Base-by-base conservation (phyloP, 164 flowering plant genomes). In the Vitis rotundifolia region DNA sequence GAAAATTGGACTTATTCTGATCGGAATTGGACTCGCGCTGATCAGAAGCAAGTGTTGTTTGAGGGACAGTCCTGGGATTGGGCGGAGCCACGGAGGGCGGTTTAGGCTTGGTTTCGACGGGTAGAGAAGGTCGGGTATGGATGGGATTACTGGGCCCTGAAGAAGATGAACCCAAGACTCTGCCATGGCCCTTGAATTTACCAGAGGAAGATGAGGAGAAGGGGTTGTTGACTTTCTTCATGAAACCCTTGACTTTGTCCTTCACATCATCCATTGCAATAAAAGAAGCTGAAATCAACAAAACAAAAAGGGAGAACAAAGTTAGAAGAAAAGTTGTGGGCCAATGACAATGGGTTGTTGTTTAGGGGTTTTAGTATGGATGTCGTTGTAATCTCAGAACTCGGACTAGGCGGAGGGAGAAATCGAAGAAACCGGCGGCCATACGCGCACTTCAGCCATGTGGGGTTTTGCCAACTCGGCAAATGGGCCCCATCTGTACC, bases 181-280 rank as follows among this genome's bases (percentile, higher is more conserved):
- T 77, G 12, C 95, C 97, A 68, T 86, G 97, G 75, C 99, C 97
- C 72, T 87, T 89, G 82, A 94, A 94, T 82, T 88, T 92, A 51
- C 90, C 91, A 11, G 95, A 87, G 29, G 91, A 81, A 13, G 98
- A 88, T 3, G 94, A 82, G 0, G 96, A 69, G 54, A 85, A 84
- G 1, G 82, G 85, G 26, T 73, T 84, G 79, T 88, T 90, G 78
- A 92, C 89, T 80, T 91, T 92, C 73, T 92, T 94, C 92, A 92
- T 82, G 80, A 94, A 88, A 1, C 87, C 97, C 71, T 92, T 92
- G 61, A 91, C 58, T 71, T 94, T 94, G 78, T 87, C 99, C 72
- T 86, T 92, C 77, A 91, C 72, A 18, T 92, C 97, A 67, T 78
- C 97, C 97, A 91, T 91, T 6, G 14, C 9, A 5, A n/a, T 53